A percentile compares a stretch with the other conserved stretches of the same genome.
phyloP scores from a whole-genome alignment of 805 yeast genomes.

The Candida adriatica region DNA sequence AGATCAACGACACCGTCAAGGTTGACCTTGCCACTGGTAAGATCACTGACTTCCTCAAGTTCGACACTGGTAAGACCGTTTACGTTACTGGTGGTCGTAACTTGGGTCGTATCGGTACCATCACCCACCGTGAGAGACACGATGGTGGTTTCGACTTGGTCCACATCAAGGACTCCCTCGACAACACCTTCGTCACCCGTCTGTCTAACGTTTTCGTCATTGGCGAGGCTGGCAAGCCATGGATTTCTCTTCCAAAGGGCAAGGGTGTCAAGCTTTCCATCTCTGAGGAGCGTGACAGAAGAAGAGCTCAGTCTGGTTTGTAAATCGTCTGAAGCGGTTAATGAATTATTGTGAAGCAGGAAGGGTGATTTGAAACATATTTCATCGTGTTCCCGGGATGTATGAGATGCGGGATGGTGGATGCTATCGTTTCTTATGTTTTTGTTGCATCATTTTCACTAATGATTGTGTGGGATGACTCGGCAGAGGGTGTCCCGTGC shows the following conservation, averaged over 20 bases:
- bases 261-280: slow-evolving; percentile 95
- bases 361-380: not conserved
- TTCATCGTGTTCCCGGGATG: no score
- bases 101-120: slow-evolving; percentile 97
- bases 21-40: slow-evolving; percentile 95
- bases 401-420: slow-evolving; percentile 8
- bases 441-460: slow-evolving; percentile 22
- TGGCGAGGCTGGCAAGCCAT: slow-evolving; percentile 94
- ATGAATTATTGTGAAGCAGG: not conserved
- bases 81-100: slow-evolving; percentile 98
- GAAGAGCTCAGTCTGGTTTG: slow-evolving; percentile 62
- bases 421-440: slow-evolving; percentile 15
- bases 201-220: slow-evolving; percentile 86
- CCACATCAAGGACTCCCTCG: slow-evolving; percentile 92
- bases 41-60: slow-evolving; percentile 81
- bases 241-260: slow-evolving; percentile 96
- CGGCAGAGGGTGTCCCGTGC: slow-evolving; percentile 1
- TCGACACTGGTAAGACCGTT: slow-evolving; percentile 87
- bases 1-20: slow-evolving; percentile 97
- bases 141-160: slow-evolving; percentile 98
- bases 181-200: slow-evolving; percentile 94
- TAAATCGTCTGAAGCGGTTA: slow-evolving; percentile 8
- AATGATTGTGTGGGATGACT: slow-evolving; percentile 13
- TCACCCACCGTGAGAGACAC: slow-evolving; percentile 94
- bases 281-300: slow-evolving; percentile 97